Percentiles rank a stretch among this genome's conserved stretches.
Conservation (phyloP, 2,329 filamentous ascomycete species). For the Fusarium poae region DNA sequence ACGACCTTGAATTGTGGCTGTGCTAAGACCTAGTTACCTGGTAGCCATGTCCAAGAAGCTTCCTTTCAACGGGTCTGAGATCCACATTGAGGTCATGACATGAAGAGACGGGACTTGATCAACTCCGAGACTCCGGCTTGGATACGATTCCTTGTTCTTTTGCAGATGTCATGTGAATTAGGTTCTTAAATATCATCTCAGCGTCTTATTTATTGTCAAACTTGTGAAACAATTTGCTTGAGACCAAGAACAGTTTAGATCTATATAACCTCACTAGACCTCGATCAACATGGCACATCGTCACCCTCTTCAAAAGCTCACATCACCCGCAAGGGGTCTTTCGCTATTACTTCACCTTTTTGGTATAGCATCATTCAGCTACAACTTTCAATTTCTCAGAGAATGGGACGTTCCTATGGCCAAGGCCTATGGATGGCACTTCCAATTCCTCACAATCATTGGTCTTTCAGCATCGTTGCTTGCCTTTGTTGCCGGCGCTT, state of each 20-base stretch:
- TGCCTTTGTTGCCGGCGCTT: slow-evolving; percentile 71
- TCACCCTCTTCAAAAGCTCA: slow-evolving; percentile 75
- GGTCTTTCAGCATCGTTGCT: slow-evolving; percentile 71
- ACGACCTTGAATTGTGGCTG: slow-evolving; percentile 40
- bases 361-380: slow-evolving; percentile 66
- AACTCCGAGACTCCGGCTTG: slow-evolving; percentile 36
- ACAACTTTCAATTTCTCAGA: slow-evolving; percentile 66
- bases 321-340: slow-evolving; percentile 72
- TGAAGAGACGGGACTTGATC: slow-evolving; percentile 27
- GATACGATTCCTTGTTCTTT: slow-evolving; percentile 20
- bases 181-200: background rate
- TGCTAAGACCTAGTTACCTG: background rate
- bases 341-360: slow-evolving; percentile 73
- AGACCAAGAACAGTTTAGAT: background rate
- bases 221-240: background rate
- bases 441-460: slow-evolving; percentile 81
- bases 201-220: background rate
- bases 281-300: slow-evolving; percentile 53
- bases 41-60: background rate
- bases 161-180: slow-evolving; percentile 16
- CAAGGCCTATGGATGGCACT: slow-evolving; percentile 74
- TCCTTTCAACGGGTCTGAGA: slow-evolving; percentile 1
- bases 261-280: background rate
- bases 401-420: slow-evolving; percentile 66
- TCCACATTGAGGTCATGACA: slow-evolving; percentile 45